phyloP scores from a whole-genome alignment of 2,329 filamentous ascomycete genomes.

The Colletotrichum graminicola region DNA sequence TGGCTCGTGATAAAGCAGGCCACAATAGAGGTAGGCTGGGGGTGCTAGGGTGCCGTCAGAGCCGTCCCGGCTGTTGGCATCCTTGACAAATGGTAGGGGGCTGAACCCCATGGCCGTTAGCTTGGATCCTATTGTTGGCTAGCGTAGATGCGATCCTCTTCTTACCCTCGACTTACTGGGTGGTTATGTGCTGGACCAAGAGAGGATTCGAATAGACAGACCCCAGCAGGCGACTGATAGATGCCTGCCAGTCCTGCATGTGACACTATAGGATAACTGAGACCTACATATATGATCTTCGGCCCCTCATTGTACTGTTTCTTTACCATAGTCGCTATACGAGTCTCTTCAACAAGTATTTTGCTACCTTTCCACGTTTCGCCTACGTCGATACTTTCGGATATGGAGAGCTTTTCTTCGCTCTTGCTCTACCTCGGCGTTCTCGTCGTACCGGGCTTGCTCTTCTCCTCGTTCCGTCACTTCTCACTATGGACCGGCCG shows the following conservation, averaged over 20 bases:
- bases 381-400: not conserved
- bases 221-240: not conserved
- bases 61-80: not conserved
- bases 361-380: too few species aligned
- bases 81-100: not conserved
- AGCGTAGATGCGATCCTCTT: too few species aligned
- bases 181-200: too few species aligned
- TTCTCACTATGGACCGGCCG: constrained; percentile 50
- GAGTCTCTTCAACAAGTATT: not conserved
- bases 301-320: not conserved
- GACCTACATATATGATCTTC: constrained; percentile 1
- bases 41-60: not conserved
- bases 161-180: not conserved
- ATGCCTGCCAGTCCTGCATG: not conserved
- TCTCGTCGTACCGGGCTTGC: constrained; percentile 53
- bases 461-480: constrained; percentile 57
- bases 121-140: not conserved
- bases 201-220: not conserved
- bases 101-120: not conserved
- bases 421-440: constrained; percentile 60
- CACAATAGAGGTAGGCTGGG: not conserved
- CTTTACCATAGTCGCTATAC: not conserved
- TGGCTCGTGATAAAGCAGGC: not conserved
- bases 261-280: not conserved
- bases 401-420: constrained; percentile 56